Base-by-base conservation (phyloP, 305 asterid species). In the Solanum aculeatissimum region DNA sequence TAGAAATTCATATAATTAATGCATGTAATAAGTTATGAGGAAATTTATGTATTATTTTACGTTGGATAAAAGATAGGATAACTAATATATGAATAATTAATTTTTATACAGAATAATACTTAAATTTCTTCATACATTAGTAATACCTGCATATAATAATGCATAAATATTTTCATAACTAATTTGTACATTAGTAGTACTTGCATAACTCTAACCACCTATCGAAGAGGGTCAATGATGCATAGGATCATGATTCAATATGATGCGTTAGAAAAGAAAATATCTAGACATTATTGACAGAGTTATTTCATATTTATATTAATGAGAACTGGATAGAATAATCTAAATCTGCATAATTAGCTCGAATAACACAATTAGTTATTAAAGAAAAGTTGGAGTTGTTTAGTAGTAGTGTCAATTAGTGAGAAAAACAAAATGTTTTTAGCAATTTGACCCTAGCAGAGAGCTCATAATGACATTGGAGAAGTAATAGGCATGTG, bases 401-500 rank as follows among this genome's bases (percentile, higher is more conserved):
- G 57, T 71, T 70, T 19, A 21, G 13, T 21, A 71, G 54, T 42
- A 70, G 32, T 70, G 32, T 21, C 21, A 72, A 43, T 43, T 49
- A 47, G 60, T 47, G 42, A 74, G 42, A 25, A 25, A 74, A 43
- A 47, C 9, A 75, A 13, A 27, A 27, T 51, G 5, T 49, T 49
- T 32, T 85, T 80, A 81, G 87, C 53, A 81, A 80, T 82, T 89
- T 91, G 86, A 85, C 87, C 54, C 70, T 70, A 71, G 71, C 87
- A 88, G 85, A 88, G 85, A 88, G 85, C 84, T 89, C 87, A 91
- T 88, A 86, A 89, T 88, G 93, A 90, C 95, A 91, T 90, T 91
- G 94, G 91, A 88, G 85, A 80, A 87, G 85, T 70, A 88, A 86
- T 55, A 87, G 85, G 91, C 97, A 93, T 94, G 97, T 92, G 97